Conservation (phyloP, 306 rosid genomes). For the Acacia acuminata region DNA sequence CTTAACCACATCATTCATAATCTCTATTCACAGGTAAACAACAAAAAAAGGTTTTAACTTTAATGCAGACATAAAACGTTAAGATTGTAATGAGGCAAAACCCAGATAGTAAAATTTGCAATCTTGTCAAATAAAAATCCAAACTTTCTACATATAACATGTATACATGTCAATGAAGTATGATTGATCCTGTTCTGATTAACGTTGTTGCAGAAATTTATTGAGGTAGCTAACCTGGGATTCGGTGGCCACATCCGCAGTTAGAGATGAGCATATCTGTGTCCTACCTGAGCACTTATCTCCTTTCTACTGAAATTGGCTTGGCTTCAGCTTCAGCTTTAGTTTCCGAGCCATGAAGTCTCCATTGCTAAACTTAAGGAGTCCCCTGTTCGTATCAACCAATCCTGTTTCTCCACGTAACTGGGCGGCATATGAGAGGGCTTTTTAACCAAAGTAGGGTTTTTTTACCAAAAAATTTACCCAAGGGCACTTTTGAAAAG, state of each 20-base stretch:
- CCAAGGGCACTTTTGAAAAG: too few species aligned
- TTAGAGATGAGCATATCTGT: conserved; percentile 41
- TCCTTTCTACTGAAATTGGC: neutral
- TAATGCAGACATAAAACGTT: neutral
- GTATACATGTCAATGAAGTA: neutral
- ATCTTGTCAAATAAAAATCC: neutral
- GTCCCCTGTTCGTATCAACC: conserved; percentile 11
- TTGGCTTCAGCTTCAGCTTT: conserved; percentile 25
- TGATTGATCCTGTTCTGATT: neutral
- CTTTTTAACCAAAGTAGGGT: too few species aligned
- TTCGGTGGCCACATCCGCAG: conserved; percentile 32
- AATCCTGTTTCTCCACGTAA: conserved; percentile 28
- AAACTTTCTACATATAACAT: neutral
- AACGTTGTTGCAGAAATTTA: neutral
- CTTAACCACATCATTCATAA: neutral
- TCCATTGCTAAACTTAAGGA: conserved; percentile 36
- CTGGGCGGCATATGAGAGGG: conserved; percentile 32
- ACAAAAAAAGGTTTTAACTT: neutral
- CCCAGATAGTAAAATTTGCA: neutral
- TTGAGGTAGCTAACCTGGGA: conserved; percentile 36
- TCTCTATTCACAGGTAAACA: neutral
- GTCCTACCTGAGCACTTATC: conserved; percentile 21
- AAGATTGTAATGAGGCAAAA: neutral
- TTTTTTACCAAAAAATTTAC: too few species aligned
- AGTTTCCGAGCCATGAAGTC: conserved; percentile 37